Percentiles rank a stretch among this genome's conserved stretches.
phyloP scores from a whole-genome alignment of 257 asterid genomes.

The Ilex aquifolium region DNA sequence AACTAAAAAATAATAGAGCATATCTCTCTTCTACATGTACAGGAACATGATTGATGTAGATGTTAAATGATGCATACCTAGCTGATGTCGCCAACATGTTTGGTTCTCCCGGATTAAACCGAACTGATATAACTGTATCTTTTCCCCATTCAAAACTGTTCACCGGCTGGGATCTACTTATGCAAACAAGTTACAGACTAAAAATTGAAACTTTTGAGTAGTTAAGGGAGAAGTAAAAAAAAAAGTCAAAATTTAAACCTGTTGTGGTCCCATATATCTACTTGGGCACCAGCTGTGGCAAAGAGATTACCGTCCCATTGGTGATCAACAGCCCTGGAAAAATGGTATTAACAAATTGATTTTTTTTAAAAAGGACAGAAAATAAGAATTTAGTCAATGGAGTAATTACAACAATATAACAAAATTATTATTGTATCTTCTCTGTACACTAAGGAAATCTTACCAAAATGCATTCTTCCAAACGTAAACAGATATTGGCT shows the following conservation, averaged over 20 bases:
- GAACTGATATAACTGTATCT: constrained; percentile 63
- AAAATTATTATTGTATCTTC: neutral
- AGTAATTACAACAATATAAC: neutral
- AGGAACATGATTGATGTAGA: no score
- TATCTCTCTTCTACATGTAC: no score
- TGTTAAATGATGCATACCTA: constrained; percentile 34
- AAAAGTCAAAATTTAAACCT: constrained; percentile 33
- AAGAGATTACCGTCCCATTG: constrained; percentile 82
- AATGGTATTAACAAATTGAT: neutral
- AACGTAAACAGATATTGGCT: constrained; percentile 68
- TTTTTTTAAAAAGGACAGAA: neutral
- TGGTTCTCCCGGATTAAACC: constrained; percentile 95
- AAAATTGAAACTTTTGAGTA: no score
- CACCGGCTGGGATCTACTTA: constrained; percentile 85
- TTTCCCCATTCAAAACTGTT: constrained; percentile 82
- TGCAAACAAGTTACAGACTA: constrained; percentile 7
- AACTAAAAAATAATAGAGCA: no score
- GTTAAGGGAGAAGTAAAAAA: no score
- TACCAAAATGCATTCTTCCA: constrained; percentile 88
- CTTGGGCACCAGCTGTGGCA: constrained; percentile 97
- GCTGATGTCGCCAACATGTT: constrained; percentile 79
- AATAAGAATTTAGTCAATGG: neutral
- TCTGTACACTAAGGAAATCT: constrained; percentile 12
- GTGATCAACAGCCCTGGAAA: constrained; percentile 87
- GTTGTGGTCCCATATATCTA: constrained; percentile 95